Conservation (phyloP, 768 basidiomycete species). For the Scleroderma citrinum region DNA sequence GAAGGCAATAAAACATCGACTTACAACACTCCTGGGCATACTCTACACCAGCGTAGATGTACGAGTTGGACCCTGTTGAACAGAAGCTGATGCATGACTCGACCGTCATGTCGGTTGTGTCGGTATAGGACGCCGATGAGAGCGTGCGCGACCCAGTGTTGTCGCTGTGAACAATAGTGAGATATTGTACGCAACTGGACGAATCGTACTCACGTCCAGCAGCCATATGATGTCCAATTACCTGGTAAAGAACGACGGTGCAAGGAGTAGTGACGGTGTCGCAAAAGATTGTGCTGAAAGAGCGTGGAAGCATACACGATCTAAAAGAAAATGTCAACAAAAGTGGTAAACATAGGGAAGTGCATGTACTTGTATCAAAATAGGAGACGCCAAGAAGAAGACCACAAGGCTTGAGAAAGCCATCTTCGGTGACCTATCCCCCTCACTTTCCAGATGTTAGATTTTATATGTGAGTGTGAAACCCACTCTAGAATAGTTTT, state of each 20-base stretch:
- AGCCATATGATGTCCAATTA: constrained; percentile 54
- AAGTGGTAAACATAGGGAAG: no score
- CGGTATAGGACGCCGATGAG: constrained; percentile 38
- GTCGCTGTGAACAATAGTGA: constrained; percentile 37
- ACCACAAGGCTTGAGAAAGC: constrained; percentile 1
- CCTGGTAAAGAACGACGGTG: constrained; percentile 36
- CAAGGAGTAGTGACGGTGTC: background rate
- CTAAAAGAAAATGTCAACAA: background rate
- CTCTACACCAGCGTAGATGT: constrained; percentile 66
- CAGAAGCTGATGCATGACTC: constrained; percentile 45
- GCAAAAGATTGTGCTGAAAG: background rate
- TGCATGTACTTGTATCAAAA: constrained; percentile 6
- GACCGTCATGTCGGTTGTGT: constrained; percentile 55
- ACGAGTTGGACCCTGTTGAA: constrained; percentile 30
- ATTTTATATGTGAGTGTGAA: no score
- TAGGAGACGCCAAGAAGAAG: background rate
- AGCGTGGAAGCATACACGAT: constrained; percentile 4
- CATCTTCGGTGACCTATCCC: constrained; percentile 4
- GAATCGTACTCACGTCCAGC: constrained; percentile 46
- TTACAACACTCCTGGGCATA: constrained; percentile 60
- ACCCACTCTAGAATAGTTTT: no score
- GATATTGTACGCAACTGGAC: constrained; percentile 9
- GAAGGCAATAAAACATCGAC: constrained; percentile 13
- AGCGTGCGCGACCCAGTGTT: constrained; percentile 55
- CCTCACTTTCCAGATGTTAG: no score